phyloP scores from a whole-genome alignment of 2,329 filamentous ascomycete species.

The Ophiostoma montium region DNA sequence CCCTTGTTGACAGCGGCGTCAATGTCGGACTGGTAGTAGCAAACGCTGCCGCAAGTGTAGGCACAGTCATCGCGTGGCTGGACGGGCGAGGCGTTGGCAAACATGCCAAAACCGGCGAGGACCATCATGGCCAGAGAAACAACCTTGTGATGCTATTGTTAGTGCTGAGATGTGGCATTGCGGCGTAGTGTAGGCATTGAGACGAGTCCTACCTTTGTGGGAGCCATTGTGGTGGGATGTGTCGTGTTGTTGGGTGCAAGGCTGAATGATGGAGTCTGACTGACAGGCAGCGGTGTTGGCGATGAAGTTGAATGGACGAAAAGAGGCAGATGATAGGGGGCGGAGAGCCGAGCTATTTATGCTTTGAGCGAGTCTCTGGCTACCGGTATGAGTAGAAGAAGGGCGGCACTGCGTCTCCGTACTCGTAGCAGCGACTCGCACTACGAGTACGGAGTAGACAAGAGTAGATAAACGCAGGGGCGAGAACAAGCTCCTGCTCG shows the following conservation, averaged over 20 bases:
- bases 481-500: not conserved
- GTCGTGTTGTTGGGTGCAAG: not conserved
- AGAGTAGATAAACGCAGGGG: not conserved
- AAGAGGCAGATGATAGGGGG: not conserved
- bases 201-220: not conserved
- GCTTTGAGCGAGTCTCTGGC: not conserved
- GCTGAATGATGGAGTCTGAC: not conserved
- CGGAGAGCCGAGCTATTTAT: not conserved
- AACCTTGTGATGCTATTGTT: not conserved
- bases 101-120: constrained; percentile 13
- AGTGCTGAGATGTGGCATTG: not conserved
- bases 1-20: constrained; percentile 22
- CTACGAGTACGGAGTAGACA: not conserved
- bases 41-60: constrained; percentile 23
- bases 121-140: not conserved
- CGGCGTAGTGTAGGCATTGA: not conserved
- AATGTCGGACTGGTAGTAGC: constrained; percentile 23
- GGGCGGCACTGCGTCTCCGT: not conserved
- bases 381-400: not conserved
- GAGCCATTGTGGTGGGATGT: not conserved
- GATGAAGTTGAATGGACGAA: not conserved
- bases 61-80: constrained; percentile 17
- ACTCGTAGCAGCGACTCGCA: not conserved
- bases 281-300: not conserved
- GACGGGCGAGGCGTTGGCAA: constrained; percentile 13